Base-by-base conservation (phyloP, 176 grass and related monocot genomes). In the Musa schizocarpa region DNA sequence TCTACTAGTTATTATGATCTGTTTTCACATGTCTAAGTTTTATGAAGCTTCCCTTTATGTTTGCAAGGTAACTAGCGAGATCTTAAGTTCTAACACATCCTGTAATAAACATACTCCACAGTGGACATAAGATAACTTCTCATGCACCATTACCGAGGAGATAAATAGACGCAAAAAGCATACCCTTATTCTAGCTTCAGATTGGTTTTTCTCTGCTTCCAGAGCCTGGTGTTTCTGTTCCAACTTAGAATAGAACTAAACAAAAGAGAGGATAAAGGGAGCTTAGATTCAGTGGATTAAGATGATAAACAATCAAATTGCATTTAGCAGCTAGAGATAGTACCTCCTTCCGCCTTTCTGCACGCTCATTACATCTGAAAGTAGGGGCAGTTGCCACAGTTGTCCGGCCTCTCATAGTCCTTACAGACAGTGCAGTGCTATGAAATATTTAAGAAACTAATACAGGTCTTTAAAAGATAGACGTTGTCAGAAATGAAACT, bases 141-240 rank as follows among this genome's bases (percentile, higher is more conserved):
- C 52, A 65, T 74, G 27, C 50, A 57, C 65, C 19, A 24, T 66
- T 20, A 3, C 24, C 17, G 22, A 74, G 67, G 50, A 50, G 19
- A 21, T 2, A 8, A 5, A 68, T 29, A 71, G 50, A 70, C 14
- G 11, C 26, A 81, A 74, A 50, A 54, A 71, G 63, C 48, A 51
- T 29, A 87, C 80, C 81, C 64, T 87, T 34, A 76, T 83, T 54
- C 52, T 79, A 72, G 80, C 63, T 83, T 87, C 85, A 51, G 13
- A 54, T 76, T 87, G 56, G 43, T 72, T 76, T 87, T 73, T 87
- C 70, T 87, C 85, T 52, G 80, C 80, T 81, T 79, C 85, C 80
- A 87, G 49, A 80, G 85, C 85, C 27, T 76, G 76, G 13, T 87
- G 80, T 55, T 87, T 87, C 71, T 87, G 76, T 78, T 83, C 85